phyloP scores from a whole-genome alignment of 2,329 filamentous ascomycete genomes.

The Aspergillus jensenii region DNA sequence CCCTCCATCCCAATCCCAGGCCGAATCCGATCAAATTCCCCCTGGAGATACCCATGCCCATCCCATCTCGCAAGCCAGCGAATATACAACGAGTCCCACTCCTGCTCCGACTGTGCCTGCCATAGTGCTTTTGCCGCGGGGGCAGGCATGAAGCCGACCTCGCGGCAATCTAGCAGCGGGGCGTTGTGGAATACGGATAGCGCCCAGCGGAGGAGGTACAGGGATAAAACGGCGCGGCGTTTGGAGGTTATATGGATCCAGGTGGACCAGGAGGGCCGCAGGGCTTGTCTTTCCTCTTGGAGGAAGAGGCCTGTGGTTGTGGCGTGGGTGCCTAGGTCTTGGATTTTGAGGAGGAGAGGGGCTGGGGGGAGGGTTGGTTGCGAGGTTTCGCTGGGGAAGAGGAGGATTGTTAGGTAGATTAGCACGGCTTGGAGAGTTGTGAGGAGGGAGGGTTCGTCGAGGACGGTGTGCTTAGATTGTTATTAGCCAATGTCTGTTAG shows the following conservation, averaged over 20 bases:
- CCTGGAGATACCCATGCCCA: conserved; percentile 4
- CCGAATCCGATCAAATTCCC: conserved; percentile 1
- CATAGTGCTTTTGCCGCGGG: conserved; percentile 6
- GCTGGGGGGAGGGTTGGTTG: not conserved
- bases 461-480: not conserved
- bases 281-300: conserved; percentile 1
- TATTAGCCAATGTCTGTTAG: too few relatives aligned
- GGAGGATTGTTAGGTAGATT: conserved; percentile 4
- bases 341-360: conserved; percentile 1
- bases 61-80: conserved; percentile 5
- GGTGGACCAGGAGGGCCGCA: not conserved
- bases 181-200: not conserved
- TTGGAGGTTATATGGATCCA: conserved; percentile 10
- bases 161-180: not conserved
- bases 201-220: conserved; percentile 5
- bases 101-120: conserved; percentile 1
- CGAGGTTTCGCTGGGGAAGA: not conserved
- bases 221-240: conserved; percentile 1
- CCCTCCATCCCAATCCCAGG: not conserved
- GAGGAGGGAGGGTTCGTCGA: conserved; percentile 1
- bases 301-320: conserved; percentile 1
- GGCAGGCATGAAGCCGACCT: not conserved
- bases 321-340: not conserved
- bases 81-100: conserved; percentile 7
- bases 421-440: not conserved